Evolutionary conservation across 441 rosid genomes (phyloP), one percentile per base, ranked within the genome.

Genomic region (Codiaeum variegatum): DNA sequence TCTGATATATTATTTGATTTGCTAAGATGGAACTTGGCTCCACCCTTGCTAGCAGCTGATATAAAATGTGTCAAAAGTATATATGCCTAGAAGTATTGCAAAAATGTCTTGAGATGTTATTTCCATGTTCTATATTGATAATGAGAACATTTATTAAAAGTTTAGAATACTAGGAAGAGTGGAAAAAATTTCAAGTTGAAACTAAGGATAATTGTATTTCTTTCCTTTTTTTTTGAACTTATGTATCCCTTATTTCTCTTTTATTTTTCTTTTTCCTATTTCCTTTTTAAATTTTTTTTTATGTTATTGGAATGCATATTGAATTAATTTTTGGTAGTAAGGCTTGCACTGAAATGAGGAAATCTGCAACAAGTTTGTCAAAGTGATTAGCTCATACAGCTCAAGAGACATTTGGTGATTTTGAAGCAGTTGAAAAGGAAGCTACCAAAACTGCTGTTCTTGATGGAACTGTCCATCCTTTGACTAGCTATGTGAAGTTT

Each of bases 401-500:
- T 10, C 91, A 88, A 82, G 99, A 95, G 81, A 95, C 99, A 15
- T 95, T 95, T 74, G 88, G 75, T 62, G 98, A 93, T 88, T 95
- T 95, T 76, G 95, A 90, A 80, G 98, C 96, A 0, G 99, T 95
- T n/a, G 98, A 90, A 76, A 95, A 93, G 46, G 99, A 95, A 86
- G 96, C 93, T 52, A 93, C 97, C 18, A 95, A 85, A 82, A 88
- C 98, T n/a, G 86, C 95, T 1, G 93, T 95, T 86, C 86, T 85
- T 77, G 98, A 95, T 78, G 98, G 99, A 86, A 93, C 99, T 1
- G 96, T 95, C 54, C 98, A 91, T 83, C 99, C 99, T 38, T 83
- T 93, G 77, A 95, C 98, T 32, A 95, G 98, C 91, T 95, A 95
- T 60, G 96, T 95, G 69, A 95, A 95, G 82, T 93, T 95, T 79